Conservation (phyloP, 75 land plant genomes). For the Selaginella moellendorffii region DNA sequence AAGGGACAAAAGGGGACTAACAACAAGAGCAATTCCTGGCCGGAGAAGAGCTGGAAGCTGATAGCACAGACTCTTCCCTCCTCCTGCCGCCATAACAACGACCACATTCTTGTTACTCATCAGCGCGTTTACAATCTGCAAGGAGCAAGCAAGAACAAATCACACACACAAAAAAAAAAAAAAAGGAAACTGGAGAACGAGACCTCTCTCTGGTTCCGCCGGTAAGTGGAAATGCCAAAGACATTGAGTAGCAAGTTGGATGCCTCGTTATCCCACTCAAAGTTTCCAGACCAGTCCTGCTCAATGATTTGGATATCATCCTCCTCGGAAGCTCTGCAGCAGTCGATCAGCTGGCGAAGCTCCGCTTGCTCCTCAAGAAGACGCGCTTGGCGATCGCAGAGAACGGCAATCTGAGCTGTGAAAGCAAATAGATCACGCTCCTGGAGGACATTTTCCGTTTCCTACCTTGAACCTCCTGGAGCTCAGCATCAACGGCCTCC, state of each 20-base stretch:
- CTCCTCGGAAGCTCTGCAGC: background rate
- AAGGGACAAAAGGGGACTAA: slow-evolving; percentile 90
- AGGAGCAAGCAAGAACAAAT: background rate
- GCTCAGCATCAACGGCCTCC: background rate
- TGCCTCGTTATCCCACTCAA: background rate
- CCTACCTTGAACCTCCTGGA: background rate
- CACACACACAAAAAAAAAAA: background rate
- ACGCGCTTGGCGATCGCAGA: background rate
- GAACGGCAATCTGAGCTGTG: background rate
- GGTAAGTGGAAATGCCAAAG: background rate
- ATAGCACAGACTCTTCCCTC: slow-evolving; percentile 97
- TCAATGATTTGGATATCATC: background rate
- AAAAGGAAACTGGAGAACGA: background rate
- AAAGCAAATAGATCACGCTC: background rate
- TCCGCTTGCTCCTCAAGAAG: background rate
- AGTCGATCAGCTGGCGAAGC: background rate
- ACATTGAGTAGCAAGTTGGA: background rate
- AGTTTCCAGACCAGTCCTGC: background rate
- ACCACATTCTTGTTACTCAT: slow-evolving; percentile 93
- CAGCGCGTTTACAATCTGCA: slow-evolving; percentile 82
- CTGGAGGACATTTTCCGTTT: background rate
- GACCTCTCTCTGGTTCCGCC: background rate
- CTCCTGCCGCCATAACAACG: slow-evolving; percentile 99
- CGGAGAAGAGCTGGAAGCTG: slow-evolving; percentile 88
- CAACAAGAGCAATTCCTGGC: slow-evolving; percentile 67